These are phyloP conservation scores for Neoarthrinium moseri DNA, from an alignment of 2,329 filamentous ascomycete genomes.

Conservation along the genomic window DNA sequence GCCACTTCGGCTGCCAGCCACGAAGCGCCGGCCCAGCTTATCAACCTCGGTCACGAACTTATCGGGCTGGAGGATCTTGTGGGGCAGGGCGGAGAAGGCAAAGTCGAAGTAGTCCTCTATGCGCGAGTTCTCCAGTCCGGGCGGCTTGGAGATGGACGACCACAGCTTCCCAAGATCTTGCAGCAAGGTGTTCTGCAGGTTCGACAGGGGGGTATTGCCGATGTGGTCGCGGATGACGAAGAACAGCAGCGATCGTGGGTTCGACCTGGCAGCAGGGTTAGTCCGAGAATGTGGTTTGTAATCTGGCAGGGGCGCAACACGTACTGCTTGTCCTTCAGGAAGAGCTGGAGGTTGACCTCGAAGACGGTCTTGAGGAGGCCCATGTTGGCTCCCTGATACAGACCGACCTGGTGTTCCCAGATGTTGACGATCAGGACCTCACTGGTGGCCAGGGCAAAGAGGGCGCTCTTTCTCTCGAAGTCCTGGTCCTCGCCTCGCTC, in stretches of 20 bases:
- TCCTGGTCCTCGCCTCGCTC: slow-evolving; percentile 98
- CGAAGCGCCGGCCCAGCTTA: slow-evolving; percentile 78
- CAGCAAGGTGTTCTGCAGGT: slow-evolving; percentile 85
- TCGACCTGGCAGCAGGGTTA: slow-evolving; percentile 57
- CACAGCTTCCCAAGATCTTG: slow-evolving; percentile 92
- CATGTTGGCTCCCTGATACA: slow-evolving; percentile 99
- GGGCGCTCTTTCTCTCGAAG: slow-evolving; percentile 95
- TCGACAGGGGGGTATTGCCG: slow-evolving; percentile 84
- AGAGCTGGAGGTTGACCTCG: slow-evolving; percentile 95
- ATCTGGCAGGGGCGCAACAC: slow-evolving; percentile 27
- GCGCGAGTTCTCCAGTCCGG: slow-evolving; percentile 79
- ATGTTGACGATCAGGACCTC: slow-evolving; percentile 98
- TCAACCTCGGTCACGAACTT: slow-evolving; percentile 81
- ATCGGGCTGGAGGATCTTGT: slow-evolving; percentile 94
- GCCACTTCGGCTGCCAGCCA: slow-evolving; percentile 72
- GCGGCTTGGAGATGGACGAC: slow-evolving; percentile 87
- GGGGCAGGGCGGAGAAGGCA: slow-evolving; percentile 89
- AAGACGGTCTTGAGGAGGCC: slow-evolving; percentile 97
- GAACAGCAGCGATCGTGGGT: slow-evolving; percentile 87
- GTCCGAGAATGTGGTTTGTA: slow-evolving; percentile 6
- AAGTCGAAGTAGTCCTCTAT: slow-evolving; percentile 99
- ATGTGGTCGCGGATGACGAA: slow-evolving; percentile 98
- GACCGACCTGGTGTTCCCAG: slow-evolving; percentile 97
- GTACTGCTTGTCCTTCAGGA: slow-evolving; percentile 91
- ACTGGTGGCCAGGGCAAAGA: slow-evolving; percentile 95